Evolutionary conservation across 345 rosid genomes (phyloP).

Genomic region (Bruguiera sexangula): DNA sequence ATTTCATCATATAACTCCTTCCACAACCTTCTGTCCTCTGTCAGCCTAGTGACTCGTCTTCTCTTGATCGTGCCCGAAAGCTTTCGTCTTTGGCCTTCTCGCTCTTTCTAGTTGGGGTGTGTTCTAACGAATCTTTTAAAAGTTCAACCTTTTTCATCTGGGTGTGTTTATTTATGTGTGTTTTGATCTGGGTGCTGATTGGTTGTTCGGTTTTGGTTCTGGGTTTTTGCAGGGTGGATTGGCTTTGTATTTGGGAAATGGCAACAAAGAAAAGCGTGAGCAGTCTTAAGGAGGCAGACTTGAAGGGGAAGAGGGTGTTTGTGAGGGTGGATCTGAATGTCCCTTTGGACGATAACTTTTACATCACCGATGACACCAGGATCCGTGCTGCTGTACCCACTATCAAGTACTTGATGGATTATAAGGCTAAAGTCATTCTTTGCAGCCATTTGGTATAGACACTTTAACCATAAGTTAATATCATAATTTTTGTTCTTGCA

Average conservation of each 20-base stretch:
- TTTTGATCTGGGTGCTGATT: background rate
- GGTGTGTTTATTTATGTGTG: background rate
- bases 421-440: slow-evolving; percentile 24
- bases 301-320: slow-evolving; percentile 66
- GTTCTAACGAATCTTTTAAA: too few relatives aligned
- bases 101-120: background rate
- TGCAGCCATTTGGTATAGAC: slow-evolving; percentile 28
- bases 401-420: slow-evolving; percentile 27
- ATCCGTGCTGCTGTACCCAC: slow-evolving; percentile 39
- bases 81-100: background rate
- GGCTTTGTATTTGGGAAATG: slow-evolving; percentile 1
- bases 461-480: background rate
- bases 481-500: background rate
- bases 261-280: slow-evolving; percentile 53
- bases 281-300: slow-evolving; percentile 44
- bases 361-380: slow-evolving; percentile 33
- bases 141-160: slow-evolving; percentile 7
- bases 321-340: slow-evolving; percentile 43
- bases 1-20: too few relatives aligned
- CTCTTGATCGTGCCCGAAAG: background rate
- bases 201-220: background rate
- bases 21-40: background rate
- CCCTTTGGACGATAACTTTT: slow-evolving; percentile 29
- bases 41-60: background rate
- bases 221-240: background rate